A percentile compares a stretch with the other conserved stretches of the same genome.
Evolutionary conservation across 2,329 filamentous ascomycete genomes (phyloP).

Genomic region (Bertia moriformis): DNA sequence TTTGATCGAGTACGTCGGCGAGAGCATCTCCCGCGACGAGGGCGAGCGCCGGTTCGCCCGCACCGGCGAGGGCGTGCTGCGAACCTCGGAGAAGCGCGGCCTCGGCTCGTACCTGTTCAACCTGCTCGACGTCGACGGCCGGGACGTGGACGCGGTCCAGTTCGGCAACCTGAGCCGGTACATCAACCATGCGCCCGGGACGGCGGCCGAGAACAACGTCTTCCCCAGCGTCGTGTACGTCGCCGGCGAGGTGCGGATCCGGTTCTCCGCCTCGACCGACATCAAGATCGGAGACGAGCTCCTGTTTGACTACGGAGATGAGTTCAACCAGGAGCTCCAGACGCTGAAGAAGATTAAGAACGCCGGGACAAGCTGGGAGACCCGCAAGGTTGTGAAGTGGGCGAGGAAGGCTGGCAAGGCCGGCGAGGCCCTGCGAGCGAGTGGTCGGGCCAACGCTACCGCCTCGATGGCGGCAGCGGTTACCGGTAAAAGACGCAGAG

Average conservation of each 20-base stretch:
- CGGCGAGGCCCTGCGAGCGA: no score
- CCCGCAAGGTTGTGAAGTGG: no score
- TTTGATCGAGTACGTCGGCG: slow-evolving; percentile 68
- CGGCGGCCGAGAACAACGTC: slow-evolving; percentile 43
- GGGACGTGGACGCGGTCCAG: slow-evolving; percentile 60
- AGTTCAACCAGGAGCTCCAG: slow-evolving; percentile 47
- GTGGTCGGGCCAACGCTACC: no score
- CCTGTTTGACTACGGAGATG: slow-evolving; percentile 68
- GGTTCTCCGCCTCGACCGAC: slow-evolving; percentile 52
- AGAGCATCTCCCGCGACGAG: slow-evolving; percentile 58
- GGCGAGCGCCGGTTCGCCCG: slow-evolving; percentile 51
- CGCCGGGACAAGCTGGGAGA: no score
- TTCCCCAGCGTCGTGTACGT: slow-evolving; percentile 55
- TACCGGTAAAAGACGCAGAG: no score
- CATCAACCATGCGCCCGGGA: slow-evolving; percentile 60
- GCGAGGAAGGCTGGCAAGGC: no score
- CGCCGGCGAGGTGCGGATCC: slow-evolving; percentile 64
- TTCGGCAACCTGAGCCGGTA: slow-evolving; percentile 72
- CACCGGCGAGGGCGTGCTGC: slow-evolving; percentile 44
- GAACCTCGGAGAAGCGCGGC: slow-evolving; percentile 40
- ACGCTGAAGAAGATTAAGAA: no score
- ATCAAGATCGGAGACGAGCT: slow-evolving; percentile 63
- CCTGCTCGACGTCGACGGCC: slow-evolving; percentile 41
- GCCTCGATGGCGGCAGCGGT: no score
- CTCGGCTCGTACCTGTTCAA: slow-evolving; percentile 53